Evolutionary conservation across 2,329 filamentous ascomycete genomes (phyloP).

Genomic region (Karstenula rhodostoma): DNA sequence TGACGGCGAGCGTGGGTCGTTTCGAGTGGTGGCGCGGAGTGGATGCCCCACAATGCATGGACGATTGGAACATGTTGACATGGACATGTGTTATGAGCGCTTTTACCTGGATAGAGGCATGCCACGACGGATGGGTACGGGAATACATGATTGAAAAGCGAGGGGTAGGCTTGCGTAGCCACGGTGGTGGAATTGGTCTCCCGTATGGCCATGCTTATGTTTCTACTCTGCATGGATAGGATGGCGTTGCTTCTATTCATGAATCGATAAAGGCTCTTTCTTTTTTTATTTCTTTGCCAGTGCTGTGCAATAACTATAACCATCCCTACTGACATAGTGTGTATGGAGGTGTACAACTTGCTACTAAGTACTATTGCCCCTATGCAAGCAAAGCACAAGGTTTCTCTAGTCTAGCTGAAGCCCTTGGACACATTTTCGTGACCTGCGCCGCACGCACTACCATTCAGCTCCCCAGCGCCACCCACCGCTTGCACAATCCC

Average conservation of each 20-base stretch:
- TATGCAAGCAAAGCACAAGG: neutral
- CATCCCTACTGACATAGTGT: too few species aligned
- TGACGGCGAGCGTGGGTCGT: neutral
- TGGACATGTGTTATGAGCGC: constrained; percentile 4
- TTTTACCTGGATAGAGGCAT: constrained; percentile 5
- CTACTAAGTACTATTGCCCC: constrained; percentile 4
- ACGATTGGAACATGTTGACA: neutral
- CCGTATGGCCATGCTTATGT: constrained; percentile 6
- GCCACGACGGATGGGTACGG: neutral
- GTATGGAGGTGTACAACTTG: too few species aligned
- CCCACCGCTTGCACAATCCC: constrained; percentile 4
- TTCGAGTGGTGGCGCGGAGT: constrained; percentile 1
- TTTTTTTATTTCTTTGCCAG: neutral
- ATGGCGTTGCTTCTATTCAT: constrained; percentile 11
- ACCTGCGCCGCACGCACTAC: neutral
- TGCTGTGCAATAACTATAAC: neutral
- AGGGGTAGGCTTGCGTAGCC: neutral
- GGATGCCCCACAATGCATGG: neutral
- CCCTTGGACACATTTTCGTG: neutral
- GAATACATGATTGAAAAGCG: neutral
- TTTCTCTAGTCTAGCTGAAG: neutral
- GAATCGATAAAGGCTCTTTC: neutral
- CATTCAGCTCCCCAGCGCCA: constrained; percentile 1
- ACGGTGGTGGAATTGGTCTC: constrained; percentile 1
- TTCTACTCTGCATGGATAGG: constrained; percentile 15